phyloP scores from a whole-genome alignment of 805 yeast species.

The Cyberlindnera maclurae region DNA sequence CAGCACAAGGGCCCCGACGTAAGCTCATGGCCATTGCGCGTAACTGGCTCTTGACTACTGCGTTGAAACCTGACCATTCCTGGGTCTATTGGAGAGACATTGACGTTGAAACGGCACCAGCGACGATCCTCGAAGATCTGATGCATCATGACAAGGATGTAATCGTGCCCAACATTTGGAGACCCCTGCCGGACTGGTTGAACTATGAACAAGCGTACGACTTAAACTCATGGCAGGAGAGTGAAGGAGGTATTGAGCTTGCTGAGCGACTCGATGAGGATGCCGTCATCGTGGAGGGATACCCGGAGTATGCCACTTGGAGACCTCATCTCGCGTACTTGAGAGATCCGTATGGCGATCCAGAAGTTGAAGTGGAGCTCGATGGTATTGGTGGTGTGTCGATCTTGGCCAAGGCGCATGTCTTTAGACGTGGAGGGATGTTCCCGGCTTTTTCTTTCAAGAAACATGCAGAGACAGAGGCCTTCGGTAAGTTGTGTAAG shows the following conservation, averaged over 20 bases:
- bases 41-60: slow-evolving; percentile 86
- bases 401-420: slow-evolving; percentile 78
- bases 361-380: slow-evolving; percentile 84
- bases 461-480: slow-evolving; percentile 97
- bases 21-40: slow-evolving; percentile 94
- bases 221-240: slow-evolving; percentile 79
- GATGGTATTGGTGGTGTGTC: slow-evolving; percentile 99
- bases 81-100: slow-evolving; percentile 98
- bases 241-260: slow-evolving; percentile 71
- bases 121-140: slow-evolving; percentile 79
- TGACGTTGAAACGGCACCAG: slow-evolving; percentile 88
- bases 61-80: slow-evolving; percentile 85
- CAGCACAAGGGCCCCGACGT: slow-evolving; percentile 92
- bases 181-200: slow-evolving; percentile 81
- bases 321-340: slow-evolving; percentile 93
- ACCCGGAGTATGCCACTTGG: slow-evolving; percentile 97
- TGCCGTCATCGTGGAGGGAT: slow-evolving; percentile 95
- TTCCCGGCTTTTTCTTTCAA: slow-evolving; percentile 96
- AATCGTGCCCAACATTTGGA: slow-evolving; percentile 92
- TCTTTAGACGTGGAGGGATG: slow-evolving; percentile 82
- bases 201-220: slow-evolving; percentile 84
- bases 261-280: slow-evolving; percentile 82
- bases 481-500: slow-evolving; percentile 84
- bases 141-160: slow-evolving; percentile 91
- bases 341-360: slow-evolving; percentile 92